A percentile compares a stretch with the other conserved stretches of the same genome.
phyloP scores from a whole-genome alignment of 306 rosid species.

The Acacia acuminata region DNA sequence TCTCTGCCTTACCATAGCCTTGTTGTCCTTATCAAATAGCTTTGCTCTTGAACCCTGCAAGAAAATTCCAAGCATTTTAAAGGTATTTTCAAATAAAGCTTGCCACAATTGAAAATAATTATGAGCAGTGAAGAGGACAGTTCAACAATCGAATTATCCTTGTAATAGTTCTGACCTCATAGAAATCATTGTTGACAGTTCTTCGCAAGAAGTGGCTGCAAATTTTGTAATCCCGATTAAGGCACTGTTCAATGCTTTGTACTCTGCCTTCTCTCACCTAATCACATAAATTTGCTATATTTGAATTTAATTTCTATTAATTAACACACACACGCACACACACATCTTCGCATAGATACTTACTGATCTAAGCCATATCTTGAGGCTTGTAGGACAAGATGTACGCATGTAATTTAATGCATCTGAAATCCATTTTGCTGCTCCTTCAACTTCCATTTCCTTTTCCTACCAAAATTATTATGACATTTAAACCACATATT shows the following conservation, averaged over 20 bases:
- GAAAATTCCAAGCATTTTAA: not conserved
- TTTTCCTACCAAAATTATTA: not conserved
- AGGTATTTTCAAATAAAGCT: not conserved
- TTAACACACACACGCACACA: not conserved
- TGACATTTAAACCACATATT: not conserved
- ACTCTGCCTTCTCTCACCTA: constrained; percentile 9
- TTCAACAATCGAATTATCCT: not conserved
- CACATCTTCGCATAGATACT: not conserved
- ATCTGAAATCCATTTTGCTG: not conserved
- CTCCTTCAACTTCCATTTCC: not conserved
- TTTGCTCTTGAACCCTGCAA: constrained; percentile 33
- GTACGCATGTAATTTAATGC: not conserved
- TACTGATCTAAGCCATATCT: constrained; percentile 10
- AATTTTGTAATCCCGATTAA: not conserved
- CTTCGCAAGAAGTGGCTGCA: not conserved
- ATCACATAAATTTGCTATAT: not conserved
- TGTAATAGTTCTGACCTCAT: not conserved
- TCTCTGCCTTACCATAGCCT: constrained; percentile 24
- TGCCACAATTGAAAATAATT: too few species aligned
- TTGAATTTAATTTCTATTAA: not conserved
- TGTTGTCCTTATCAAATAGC: constrained; percentile 32
- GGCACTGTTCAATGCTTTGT: constrained; percentile 4
- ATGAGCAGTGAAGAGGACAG: not conserved
- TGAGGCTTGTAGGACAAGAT: not conserved
- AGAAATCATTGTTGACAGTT: not conserved